These are phyloP conservation scores for Microthlaspi erraticum DNA, from an alignment of 345 rosid species.

Conservation along the genomic window DNA sequence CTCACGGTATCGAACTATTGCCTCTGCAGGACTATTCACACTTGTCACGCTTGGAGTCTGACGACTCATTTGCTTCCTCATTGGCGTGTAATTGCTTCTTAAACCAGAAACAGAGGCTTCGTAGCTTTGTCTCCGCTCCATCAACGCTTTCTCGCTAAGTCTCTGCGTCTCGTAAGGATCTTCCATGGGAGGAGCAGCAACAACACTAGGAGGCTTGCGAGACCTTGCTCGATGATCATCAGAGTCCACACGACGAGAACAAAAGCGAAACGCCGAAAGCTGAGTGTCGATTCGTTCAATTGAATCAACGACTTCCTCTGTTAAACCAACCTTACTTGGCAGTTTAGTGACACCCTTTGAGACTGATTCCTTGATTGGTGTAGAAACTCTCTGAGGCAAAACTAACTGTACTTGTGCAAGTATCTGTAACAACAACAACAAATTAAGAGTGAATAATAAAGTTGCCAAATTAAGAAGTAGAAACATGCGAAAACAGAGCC, in stretches of 20 bases:
- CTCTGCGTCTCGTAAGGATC: conserved; percentile 9
- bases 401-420: conserved; percentile 46
- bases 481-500: not conserved
- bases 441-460: not conserved
- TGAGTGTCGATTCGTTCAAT: conserved; percentile 51
- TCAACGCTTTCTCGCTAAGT: conserved; percentile 3
- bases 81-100: conserved; percentile 21
- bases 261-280: conserved; percentile 47
- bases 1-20: conserved; percentile 12
- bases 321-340: conserved; percentile 13
- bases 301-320: conserved; percentile 45
- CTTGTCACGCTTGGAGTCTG: conserved; percentile 11
- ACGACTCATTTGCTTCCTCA: not conserved
- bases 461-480: not conserved
- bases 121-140: conserved; percentile 26
- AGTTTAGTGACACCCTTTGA: not conserved
- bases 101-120: conserved; percentile 18
- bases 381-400: conserved; percentile 18
- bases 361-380: not conserved
- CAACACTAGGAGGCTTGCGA: conserved; percentile 3
- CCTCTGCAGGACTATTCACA: conserved; percentile 21
- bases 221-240: conserved; percentile 17
- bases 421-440: conserved; percentile 40
- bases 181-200: not conserved
- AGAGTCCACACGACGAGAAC: conserved; percentile 30